Evolutionary conservation across 352 stramenopile species (phyloP).

Genomic region (Pythium periplocum): DNA sequence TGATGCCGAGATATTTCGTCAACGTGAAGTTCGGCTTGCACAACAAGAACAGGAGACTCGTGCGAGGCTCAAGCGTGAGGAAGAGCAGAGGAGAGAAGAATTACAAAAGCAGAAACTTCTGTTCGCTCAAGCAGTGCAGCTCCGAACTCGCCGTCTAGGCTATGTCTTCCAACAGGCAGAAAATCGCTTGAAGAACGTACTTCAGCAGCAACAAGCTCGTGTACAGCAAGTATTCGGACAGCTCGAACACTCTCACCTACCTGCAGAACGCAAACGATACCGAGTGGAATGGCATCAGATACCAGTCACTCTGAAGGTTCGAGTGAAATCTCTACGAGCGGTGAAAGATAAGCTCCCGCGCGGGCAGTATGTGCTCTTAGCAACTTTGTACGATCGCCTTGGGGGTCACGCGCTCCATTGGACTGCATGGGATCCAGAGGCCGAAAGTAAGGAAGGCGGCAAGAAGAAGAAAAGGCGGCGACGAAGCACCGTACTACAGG

Average conservation of each 20-base stretch:
- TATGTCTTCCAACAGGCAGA: slow-evolving; percentile 75
- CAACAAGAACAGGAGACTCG: slow-evolving; percentile 34
- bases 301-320: slow-evolving; percentile 69
- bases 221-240: slow-evolving; percentile 61
- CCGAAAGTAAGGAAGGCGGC: slow-evolving; percentile 6
- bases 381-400: slow-evolving; percentile 82
- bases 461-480: background rate
- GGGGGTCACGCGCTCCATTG: slow-evolving; percentile 76
- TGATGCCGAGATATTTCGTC: slow-evolving; percentile 41
- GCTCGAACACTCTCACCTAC: slow-evolving; percentile 30
- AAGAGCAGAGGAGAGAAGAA: slow-evolving; percentile 28
- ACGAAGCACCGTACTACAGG: no score
- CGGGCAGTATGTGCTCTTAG: slow-evolving; percentile 78
- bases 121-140: slow-evolving; percentile 29
- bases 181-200: slow-evolving; percentile 38
- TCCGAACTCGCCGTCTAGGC: slow-evolving; percentile 45
- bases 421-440: slow-evolving; percentile 57
- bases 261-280: slow-evolving; percentile 43
- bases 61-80: slow-evolving; percentile 34
- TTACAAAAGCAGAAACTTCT: slow-evolving; percentile 43
- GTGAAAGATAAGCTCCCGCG: slow-evolving; percentile 81
- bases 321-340: slow-evolving; percentile 52
- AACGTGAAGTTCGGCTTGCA: slow-evolving; percentile 39
- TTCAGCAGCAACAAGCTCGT: slow-evolving; percentile 56
- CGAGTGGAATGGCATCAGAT: slow-evolving; percentile 68